A percentile compares a stretch with the other conserved stretches of the same genome.
phyloP scores from a whole-genome alignment of 345 rosid genomes.

The Firmiana major region DNA sequence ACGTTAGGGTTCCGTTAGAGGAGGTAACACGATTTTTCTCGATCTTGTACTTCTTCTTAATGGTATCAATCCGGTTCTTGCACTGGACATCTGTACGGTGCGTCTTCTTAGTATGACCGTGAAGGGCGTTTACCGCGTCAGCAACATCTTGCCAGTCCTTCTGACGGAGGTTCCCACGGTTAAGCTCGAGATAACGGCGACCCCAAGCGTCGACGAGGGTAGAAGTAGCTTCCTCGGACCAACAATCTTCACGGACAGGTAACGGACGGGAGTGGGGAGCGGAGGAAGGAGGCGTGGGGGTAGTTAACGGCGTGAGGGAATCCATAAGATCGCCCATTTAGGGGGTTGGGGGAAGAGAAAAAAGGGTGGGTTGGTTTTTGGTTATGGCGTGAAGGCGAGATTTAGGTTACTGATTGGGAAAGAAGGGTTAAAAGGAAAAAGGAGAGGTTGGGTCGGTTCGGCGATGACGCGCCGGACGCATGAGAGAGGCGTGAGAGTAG shows the following conservation, averaged over 20 bases:
- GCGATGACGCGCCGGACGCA: conserved; percentile 35
- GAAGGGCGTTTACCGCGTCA: conserved; percentile 83
- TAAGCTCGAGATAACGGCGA: conserved; percentile 72
- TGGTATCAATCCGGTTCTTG: conserved; percentile 95
- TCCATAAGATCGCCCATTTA: conserved; percentile 45
- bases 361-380: neutral
- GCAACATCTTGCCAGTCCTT: conserved; percentile 99
- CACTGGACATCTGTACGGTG: conserved; percentile 97
- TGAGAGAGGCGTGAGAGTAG: conserved; percentile 26
- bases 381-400: neutral
- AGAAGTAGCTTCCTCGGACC: conserved; percentile 96
- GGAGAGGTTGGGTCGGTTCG: conserved; percentile 11
- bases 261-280: conserved; percentile 42
- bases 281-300: conserved; percentile 23
- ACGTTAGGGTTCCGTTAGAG: conserved; percentile 50
- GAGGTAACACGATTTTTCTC: conserved; percentile 76
- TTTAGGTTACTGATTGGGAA: neutral
- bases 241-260: conserved; percentile 87
- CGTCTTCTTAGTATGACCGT: conserved; percentile 81
- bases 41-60: conserved; percentile 92
- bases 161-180: conserved; percentile 88
- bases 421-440: neutral
- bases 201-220: conserved; percentile 98
- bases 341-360: neutral
- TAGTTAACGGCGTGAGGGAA: conserved; percentile 25